A percentile compares a stretch with the other conserved stretches of the same genome.
Conservation (phyloP, 2,329 filamentous ascomycete species). For the Penicillium sp. region DNA sequence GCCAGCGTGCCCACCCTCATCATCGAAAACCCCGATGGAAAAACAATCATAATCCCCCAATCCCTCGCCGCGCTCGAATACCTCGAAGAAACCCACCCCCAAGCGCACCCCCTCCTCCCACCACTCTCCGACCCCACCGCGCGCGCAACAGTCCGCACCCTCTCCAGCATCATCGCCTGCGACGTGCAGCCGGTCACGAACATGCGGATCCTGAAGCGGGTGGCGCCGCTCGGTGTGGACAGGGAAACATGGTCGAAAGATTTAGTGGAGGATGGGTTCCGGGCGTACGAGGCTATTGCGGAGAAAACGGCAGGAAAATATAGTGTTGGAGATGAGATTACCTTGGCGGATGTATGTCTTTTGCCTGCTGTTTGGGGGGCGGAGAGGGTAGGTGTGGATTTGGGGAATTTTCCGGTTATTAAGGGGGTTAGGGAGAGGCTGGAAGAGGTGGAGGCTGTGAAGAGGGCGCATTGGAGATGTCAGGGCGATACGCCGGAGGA, state of each 20-base stretch:
- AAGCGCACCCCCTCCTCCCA: slow-evolving; percentile 42
- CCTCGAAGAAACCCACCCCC: slow-evolving; percentile 49
- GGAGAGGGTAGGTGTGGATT: slow-evolving; percentile 47
- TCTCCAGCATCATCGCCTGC: slow-evolving; percentile 47
- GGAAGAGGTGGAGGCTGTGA: slow-evolving; percentile 45
- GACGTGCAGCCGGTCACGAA: slow-evolving; percentile 57
- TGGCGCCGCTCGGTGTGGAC: slow-evolving; percentile 40
- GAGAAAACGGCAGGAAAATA: slow-evolving; percentile 39
- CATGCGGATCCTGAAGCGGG: slow-evolving; percentile 44
- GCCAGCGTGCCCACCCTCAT: too few relatives aligned
- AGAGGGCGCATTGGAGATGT: slow-evolving; percentile 45
- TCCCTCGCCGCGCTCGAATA: slow-evolving; percentile 55
- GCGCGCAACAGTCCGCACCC: slow-evolving; percentile 46
- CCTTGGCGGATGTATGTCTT: slow-evolving; percentile 51
- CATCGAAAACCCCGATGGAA: too few relatives aligned
- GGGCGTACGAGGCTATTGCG: slow-evolving; percentile 47
- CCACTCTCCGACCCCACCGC: slow-evolving; percentile 34
- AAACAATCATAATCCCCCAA: slow-evolving; percentile 58
- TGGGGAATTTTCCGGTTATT: slow-evolving; percentile 43
- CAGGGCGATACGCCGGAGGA: slow-evolving; percentile 50
- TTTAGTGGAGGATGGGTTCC: slow-evolving; percentile 47
- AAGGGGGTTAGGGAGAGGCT: slow-evolving; percentile 41
- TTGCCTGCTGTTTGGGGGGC: slow-evolving; percentile 53
- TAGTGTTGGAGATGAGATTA: slow-evolving; percentile 49
- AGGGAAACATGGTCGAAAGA: slow-evolving; percentile 46